A percentile compares a stretch with the other conserved stretches of the same genome.
Evolutionary conservation across 2,329 filamentous ascomycete species (phyloP).

Genomic region (Fusarium mexicanum): DNA sequence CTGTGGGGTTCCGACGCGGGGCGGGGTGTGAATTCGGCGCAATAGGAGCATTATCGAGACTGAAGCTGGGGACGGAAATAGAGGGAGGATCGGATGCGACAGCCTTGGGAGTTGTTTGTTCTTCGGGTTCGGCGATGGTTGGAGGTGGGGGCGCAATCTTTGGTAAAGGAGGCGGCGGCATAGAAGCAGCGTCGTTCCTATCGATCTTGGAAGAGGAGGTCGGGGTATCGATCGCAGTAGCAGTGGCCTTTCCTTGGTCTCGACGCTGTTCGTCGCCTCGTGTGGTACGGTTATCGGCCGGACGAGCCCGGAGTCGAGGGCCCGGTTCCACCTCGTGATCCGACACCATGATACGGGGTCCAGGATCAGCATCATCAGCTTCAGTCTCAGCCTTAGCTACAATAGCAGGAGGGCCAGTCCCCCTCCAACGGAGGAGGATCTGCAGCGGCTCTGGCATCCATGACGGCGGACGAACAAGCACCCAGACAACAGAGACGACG

Average conservation of each 20-base stretch:
- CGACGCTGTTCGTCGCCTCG: slow-evolving; percentile 3
- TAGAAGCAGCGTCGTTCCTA: slow-evolving; percentile 47
- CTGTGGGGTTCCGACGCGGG: slow-evolving; percentile 22
- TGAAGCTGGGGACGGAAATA: slow-evolving; percentile 56
- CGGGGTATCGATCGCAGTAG: slow-evolving; percentile 2
- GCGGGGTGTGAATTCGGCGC: slow-evolving; percentile 28
- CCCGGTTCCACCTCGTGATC: slow-evolving; percentile 41
- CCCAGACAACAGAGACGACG: slow-evolving; percentile 67
- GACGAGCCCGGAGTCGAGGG: slow-evolving; percentile 38
- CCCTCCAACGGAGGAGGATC: slow-evolving; percentile 41
- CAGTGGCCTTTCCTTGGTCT: slow-evolving; percentile 11
- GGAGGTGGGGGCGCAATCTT: slow-evolving; percentile 40
- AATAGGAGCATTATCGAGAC: slow-evolving; percentile 51
- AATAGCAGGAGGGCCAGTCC: slow-evolving; percentile 11
- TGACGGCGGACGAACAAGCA: slow-evolving; percentile 63
- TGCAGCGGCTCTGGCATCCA: slow-evolving; percentile 52
- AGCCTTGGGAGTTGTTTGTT: slow-evolving; percentile 65
- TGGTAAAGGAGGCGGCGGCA: slow-evolving; percentile 52
- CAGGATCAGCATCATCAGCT: slow-evolving; percentile 24
- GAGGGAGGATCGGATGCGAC: slow-evolving; percentile 39
- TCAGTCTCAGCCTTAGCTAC: not conserved
- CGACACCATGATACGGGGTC: slow-evolving; percentile 33
- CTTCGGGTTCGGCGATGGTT: slow-evolving; percentile 43
- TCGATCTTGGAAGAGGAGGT: not conserved
- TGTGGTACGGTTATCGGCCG: slow-evolving; percentile 38